These are phyloP conservation scores for Apiospora rasikravindrae DNA, from an alignment of 2,329 filamentous ascomycete species.

Conservation along the genomic window DNA sequence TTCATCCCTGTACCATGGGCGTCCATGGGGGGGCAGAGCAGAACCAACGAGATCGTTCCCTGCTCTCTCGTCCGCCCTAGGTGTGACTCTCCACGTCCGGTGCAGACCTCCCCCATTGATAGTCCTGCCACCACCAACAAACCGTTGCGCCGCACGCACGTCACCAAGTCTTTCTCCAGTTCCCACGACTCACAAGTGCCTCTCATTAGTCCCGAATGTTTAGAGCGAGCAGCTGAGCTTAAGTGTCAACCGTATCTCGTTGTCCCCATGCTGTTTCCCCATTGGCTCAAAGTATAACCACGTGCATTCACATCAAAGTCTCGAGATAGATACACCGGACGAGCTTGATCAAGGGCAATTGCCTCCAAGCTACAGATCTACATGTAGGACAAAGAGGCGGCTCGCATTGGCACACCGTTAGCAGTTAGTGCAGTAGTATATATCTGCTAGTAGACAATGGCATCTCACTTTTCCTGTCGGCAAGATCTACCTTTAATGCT, in stretches of 20 bases:
- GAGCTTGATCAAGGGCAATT: not conserved
- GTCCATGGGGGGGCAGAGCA: not conserved
- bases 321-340: too few relatives aligned
- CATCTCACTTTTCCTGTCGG: not conserved
- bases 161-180: not conserved
- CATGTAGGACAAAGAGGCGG: not conserved
- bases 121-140: not conserved
- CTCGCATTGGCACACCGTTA: not conserved
- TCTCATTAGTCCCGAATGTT: not conserved
- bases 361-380: not conserved
- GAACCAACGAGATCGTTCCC: not conserved
- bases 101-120: not conserved
- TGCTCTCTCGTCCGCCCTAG: not conserved
- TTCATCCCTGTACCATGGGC: not conserved
- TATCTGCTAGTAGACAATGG: not conserved
- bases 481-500: not conserved
- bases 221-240: not conserved
- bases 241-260: not conserved
- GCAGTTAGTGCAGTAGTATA: not conserved
- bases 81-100: not conserved
- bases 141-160: not conserved
- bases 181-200: not conserved
- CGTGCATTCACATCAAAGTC: not conserved
- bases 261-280: not conserved
- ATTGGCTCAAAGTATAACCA: constrained; percentile 3